Evolutionary conservation across 371 early-diverging fungal species (phyloP).

Genomic region (Basidiobolus meristosporus): DNA sequence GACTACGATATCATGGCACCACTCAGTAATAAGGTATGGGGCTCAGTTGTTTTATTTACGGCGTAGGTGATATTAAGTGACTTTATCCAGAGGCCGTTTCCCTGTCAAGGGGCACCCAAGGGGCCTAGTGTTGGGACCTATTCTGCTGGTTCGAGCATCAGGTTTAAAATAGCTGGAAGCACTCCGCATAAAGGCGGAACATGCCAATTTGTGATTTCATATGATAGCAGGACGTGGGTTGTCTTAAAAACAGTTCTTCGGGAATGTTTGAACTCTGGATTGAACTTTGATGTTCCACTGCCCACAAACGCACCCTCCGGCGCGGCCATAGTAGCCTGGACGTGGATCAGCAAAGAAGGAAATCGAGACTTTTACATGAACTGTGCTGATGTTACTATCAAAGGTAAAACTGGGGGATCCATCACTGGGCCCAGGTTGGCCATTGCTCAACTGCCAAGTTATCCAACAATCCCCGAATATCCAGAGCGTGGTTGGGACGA

Average conservation of each 20-base stretch:
- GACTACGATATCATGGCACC: slow-evolving; percentile 9
- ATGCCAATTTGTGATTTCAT: slow-evolving; percentile 3
- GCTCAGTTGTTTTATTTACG: no score
- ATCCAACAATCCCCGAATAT: slow-evolving; percentile 4
- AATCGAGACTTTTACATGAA: slow-evolving; percentile 47
- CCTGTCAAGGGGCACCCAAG: background rate
- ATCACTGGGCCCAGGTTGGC: slow-evolving; percentile 21
- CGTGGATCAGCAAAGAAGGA: slow-evolving; percentile 14
- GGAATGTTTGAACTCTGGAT: background rate
- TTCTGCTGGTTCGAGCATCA: background rate
- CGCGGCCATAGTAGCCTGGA: slow-evolving; percentile 1
- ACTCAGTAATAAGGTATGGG: slow-evolving; percentile 3
- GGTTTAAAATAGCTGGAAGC: background rate
- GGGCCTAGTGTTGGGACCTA: background rate
- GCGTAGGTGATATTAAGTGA: no score
- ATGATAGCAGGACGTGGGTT: slow-evolving; percentile 1
- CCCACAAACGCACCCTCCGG: background rate
- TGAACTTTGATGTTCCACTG: background rate
- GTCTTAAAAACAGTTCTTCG: slow-evolving; percentile 1
- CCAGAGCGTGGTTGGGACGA: background rate
- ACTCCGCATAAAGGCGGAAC: slow-evolving; percentile 2
- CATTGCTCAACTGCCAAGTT: slow-evolving; percentile 18
- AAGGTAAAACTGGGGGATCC: slow-evolving; percentile 9
- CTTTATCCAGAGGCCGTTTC: no score
- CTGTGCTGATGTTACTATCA: slow-evolving; percentile 34